A percentile compares a stretch with the other conserved stretches of the same genome.
Evolutionary conservation across 305 asterid species (phyloP).

Genomic region (Caryopteris hybrid): DNA sequence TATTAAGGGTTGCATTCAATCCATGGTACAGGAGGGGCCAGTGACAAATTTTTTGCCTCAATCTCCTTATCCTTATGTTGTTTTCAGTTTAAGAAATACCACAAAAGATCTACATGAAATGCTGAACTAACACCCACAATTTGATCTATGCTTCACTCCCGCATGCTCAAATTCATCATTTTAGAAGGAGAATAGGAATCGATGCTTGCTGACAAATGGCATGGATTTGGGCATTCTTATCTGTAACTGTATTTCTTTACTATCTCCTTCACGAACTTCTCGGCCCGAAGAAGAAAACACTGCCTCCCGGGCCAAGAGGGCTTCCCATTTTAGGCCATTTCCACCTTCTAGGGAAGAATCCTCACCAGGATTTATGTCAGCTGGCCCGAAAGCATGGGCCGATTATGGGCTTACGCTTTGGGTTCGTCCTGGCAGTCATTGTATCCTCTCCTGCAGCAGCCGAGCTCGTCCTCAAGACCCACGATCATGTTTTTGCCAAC

Average conservation of each 20-base stretch:
- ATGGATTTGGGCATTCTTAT: constrained; percentile 11
- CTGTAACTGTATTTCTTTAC: neutral
- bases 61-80: too few relatives aligned
- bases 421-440: constrained; percentile 20
- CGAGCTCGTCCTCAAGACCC: constrained; percentile 29
- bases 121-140: too few relatives aligned
- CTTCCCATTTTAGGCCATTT: constrained; percentile 27
- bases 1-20: too few relatives aligned
- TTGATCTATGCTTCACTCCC: too few relatives aligned
- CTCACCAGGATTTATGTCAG: constrained; percentile 21
- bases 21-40: too few relatives aligned
- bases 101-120: too few relatives aligned
- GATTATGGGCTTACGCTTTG: constrained; percentile 27
- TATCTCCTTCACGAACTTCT: constrained; percentile 9
- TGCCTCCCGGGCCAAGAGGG: constrained; percentile 29
- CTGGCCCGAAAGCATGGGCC: constrained; percentile 3
- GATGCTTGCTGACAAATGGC: too few relatives aligned
- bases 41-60: too few relatives aligned
- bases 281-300: neutral
- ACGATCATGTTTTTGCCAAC: constrained; percentile 27
- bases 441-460: constrained; percentile 31
- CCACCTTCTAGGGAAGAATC: constrained; percentile 29
- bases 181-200: too few relatives aligned
- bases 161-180: too few relatives aligned
- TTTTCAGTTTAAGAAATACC: too few relatives aligned